Evolutionary conservation across 257 asterid species (phyloP), one percentile per base, ranked within the genome.

Genomic region (Nicotiana benthamiana): DNA sequence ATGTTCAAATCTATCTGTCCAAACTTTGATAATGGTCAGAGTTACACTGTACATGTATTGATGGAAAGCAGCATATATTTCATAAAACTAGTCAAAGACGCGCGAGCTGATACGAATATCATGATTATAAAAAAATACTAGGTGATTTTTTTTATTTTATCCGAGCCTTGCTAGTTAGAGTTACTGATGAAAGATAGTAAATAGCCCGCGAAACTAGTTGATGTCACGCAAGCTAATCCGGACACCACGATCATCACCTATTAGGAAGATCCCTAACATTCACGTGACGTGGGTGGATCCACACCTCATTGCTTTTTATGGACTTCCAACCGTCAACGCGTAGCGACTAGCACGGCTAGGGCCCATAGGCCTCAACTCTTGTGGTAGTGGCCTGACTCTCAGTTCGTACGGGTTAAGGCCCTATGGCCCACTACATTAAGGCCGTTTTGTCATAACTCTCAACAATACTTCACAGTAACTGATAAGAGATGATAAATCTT

Each of bases 271-370:
- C 81, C 79, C 34, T 22, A 72, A 83, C 80, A 79, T 22, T 83
- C 82, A 83, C 66, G 72, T 46, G 90, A 86, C 93, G 92, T 90
- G 92, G 93, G 82, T 27, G 40, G 80, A 81, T 72, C 16, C 36
- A 26, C 20, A 80, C 92, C 93, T 84, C 84, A 52, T 26, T 75
- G 32, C 34, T 4, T 75, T 13, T 80, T 63, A 83, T 83, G 85
- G 83, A 78, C 28, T 54, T 62, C 54, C 63, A 48, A 18, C 53
- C 43, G 43, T 54, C 62, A 53, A 56, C 64, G 32, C 40, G 28
- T 16, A 60, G 17, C 12, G 48, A 40, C 3, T 9, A 10, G 0
- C 48, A 51, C 51, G 46, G 13, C 3, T 26, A 7, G 83, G 80
- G 48, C 53, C 81, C 57, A 36, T 77, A 56, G 80, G 70, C 75